Evolutionary conservation across 257 asterid species (phyloP), one percentile per base, ranked within the genome.

Genomic region (Galeopsis tetrahit): DNA sequence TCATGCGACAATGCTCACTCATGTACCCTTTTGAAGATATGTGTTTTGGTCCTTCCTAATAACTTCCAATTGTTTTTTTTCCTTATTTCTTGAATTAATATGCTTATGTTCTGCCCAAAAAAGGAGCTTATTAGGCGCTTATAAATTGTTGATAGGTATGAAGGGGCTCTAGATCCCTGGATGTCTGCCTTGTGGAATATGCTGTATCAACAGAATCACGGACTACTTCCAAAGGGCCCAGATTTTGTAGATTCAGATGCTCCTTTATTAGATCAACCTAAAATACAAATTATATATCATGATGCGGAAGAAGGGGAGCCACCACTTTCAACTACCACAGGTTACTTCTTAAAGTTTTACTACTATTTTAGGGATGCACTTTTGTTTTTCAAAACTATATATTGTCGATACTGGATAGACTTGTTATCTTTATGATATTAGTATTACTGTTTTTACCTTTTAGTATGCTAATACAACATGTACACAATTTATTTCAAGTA

Each of bases 151-250:
- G 34, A 55, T 75, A 95, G 99, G 87, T 90, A 95, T 85, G 99
- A 95, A 82, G 99, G 97, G 74, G 90, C 95, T 80, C 79, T 92
- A 57, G 99, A 95, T 88, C 96, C 95, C 35, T 95, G 99, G 99
- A 78, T 89, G 94, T 80, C 91, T 66, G 75, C 83, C 72, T 85
- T 95, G 85, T 95, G 99, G 99, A 79, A 78, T 76, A 63, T 71
- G 68, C 43, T 94, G 73, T 83, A 88, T 74, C 81, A 83, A 77
- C 82, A 36, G 78, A 76, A 86, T 75, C 83, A 79, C 15, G 65
- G 38, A 43, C 66, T 94, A 60, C 90, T 94, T 71, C 98, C 96
- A 49, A 86, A 82, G 52, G 92, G 92, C 80, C 87, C 88, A 7
- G 77, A 82, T 72, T 70, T 81, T 74, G 77, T 67, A 74, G 32